Evolutionary conservation across 2,329 filamentous ascomycete genomes (phyloP).

Genomic region (Tolypocladium endophyticum): DNA sequence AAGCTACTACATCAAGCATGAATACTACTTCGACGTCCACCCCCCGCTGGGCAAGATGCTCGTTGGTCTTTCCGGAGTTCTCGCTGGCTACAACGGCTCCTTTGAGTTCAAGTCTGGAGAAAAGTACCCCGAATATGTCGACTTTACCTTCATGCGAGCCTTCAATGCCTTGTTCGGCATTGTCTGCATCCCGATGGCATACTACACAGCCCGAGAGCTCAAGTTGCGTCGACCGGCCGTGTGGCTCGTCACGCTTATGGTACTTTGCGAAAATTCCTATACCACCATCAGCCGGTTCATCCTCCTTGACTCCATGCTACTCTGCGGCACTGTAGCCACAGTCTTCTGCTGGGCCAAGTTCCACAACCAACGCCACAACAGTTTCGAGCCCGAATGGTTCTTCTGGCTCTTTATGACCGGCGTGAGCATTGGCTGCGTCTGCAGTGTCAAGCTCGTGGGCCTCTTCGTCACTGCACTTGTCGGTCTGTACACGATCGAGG

Average conservation of each 20-base stretch:
- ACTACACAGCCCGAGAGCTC: slow-evolving; percentile 87
- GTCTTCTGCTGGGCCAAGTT: slow-evolving; percentile 97
- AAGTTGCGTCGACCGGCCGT: slow-evolving; percentile 78
- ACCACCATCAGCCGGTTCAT: slow-evolving; percentile 98
- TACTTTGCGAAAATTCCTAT: slow-evolving; percentile 98
- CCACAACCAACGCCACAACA: slow-evolving; percentile 74
- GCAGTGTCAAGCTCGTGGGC: slow-evolving; percentile 97
- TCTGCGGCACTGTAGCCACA: slow-evolving; percentile 97
- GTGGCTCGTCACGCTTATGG: slow-evolving; percentile 94
- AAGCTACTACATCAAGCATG: slow-evolving; percentile 96
- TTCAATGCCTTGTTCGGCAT: slow-evolving; percentile 96
- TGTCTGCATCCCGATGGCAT: slow-evolving; percentile 84
- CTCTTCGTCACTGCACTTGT: slow-evolving; percentile 93
- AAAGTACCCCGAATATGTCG: slow-evolving; percentile 81
- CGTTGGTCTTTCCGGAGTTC: slow-evolving; percentile 87
- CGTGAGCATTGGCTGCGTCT: slow-evolving; percentile 92
- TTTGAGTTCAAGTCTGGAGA: slow-evolving; percentile 99
- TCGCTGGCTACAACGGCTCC: slow-evolving; percentile 96
- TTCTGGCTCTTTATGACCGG: slow-evolving; percentile 90
- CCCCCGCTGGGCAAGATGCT: slow-evolving; percentile 98
- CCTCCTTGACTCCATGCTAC: slow-evolving; percentile 93
- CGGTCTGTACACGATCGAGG: slow-evolving; percentile 89
- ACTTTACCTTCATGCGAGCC: slow-evolving; percentile 97
- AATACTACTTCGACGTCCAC: slow-evolving; percentile 92
- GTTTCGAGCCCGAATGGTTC: slow-evolving; percentile 88